phyloP scores from a whole-genome alignment of 1,139 yeast genomes.

The Geotrichum restrictum region DNA sequence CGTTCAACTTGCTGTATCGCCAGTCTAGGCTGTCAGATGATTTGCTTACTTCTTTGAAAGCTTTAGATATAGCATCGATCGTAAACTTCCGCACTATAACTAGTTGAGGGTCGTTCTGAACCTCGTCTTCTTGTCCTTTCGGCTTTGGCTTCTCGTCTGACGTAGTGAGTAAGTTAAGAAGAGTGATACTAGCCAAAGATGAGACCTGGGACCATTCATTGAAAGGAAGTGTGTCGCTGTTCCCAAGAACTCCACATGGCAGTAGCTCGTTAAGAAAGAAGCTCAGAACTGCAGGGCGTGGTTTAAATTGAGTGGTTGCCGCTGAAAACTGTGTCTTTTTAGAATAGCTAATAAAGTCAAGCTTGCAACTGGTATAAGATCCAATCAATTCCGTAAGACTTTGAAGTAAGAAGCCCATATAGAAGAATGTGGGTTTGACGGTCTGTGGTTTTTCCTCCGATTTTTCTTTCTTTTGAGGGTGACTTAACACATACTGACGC shows the following conservation, averaged over 20 bases:
- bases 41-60: constrained; percentile 48
- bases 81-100: constrained; percentile 69
- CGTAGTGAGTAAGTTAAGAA: constrained; percentile 48
- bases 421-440: constrained; percentile 52
- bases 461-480: constrained; percentile 29
- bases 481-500: constrained; percentile 23
- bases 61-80: constrained; percentile 64
- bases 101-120: constrained; percentile 60
- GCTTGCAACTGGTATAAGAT: constrained; percentile 75
- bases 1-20: constrained; percentile 54
- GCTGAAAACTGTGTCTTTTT: constrained; percentile 45
- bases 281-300: constrained; percentile 73
- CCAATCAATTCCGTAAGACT: constrained; percentile 66
- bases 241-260: constrained; percentile 49
- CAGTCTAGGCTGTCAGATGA: constrained; percentile 38
- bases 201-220: constrained; percentile 44
- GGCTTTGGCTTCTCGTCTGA: constrained; percentile 34
- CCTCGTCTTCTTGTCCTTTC: constrained; percentile 44
- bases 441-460: constrained; percentile 31
- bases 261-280: constrained; percentile 71
- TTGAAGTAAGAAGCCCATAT: constrained; percentile 65
- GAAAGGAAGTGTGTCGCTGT: constrained; percentile 23
- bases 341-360: constrained; percentile 75
- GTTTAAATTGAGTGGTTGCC: constrained; percentile 42
- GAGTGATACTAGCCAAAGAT: constrained; percentile 46